phyloP scores from a whole-genome alignment of 2,329 filamentous ascomycete species.

The Seiridium cupressi region DNA sequence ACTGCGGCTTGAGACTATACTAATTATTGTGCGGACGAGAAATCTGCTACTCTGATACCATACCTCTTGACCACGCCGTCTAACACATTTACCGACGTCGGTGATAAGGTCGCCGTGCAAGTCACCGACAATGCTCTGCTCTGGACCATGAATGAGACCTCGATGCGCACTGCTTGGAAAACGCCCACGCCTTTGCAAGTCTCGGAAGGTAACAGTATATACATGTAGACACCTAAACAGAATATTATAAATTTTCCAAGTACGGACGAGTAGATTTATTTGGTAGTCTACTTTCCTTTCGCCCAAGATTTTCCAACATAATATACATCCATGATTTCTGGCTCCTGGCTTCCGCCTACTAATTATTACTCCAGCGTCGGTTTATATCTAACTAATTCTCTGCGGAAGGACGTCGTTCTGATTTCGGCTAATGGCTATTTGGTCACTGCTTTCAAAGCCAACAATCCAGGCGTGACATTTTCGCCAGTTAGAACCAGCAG shows the following conservation, averaged over 20 bases:
- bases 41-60: conserved; percentile 3
- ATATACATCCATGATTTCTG: conserved; percentile 43
- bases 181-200: conserved; percentile 40
- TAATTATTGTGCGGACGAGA: conserved; percentile 10
- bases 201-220: conserved; percentile 14
- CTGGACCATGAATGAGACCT: conserved; percentile 47
- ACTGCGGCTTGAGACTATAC: conserved; percentile 4
- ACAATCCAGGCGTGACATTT: conserved; percentile 43
- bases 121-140: conserved; percentile 1
- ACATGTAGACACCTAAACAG: conserved; percentile 23
- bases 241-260: conserved; percentile 25
- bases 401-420: conserved; percentile 45
- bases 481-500: not conserved
- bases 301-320: conserved; percentile 35
- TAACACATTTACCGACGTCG: not conserved
- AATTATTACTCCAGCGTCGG: conserved; percentile 20
- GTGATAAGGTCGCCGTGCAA: conserved; percentile 5
- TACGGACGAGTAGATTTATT: conserved; percentile 30
- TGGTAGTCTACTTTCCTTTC: conserved; percentile 27
- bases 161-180: conserved; percentile 43
- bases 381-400: conserved; percentile 40
- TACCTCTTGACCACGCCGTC: conserved; percentile 6
- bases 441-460: conserved; percentile 45
- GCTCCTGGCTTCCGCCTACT: conserved; percentile 30
- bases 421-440: conserved; percentile 43